Base-by-base conservation (phyloP, 176 grass and related monocot species). In the Chloris gayana region DNA sequence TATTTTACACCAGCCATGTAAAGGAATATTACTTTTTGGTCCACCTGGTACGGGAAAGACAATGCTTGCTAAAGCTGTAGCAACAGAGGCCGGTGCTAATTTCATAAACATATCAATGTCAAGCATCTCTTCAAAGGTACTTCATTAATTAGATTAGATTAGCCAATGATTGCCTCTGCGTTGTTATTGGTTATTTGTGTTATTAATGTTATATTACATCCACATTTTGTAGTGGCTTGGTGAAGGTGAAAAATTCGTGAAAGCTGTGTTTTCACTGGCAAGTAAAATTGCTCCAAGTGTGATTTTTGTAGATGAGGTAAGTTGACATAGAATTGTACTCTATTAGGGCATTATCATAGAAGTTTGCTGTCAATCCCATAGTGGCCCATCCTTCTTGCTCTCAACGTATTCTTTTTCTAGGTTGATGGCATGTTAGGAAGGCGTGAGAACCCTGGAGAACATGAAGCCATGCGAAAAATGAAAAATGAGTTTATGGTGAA, bases 401-500 rank as follows among this genome's bases (percentile, higher is more conserved):
- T 83, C 22, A 70, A 80, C 26, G 58, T 75, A 0, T 64, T 14
- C 60, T 80, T 38, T 61, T 89, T 83, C 39, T 69, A 98, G 96
- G 96, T 98, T 85, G 96, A 98, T 54, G 88, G 96, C 75, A 95
- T 98, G 90, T 74, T 98, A 80, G 96, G 92, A 58, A 95, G 96
- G 82, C 90, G 96, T 51, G 96, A 98, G 85, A 98, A 98, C 88
- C 92, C 96, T 73, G 91, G 96, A 45, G 96, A 98, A 80, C 96
- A 98, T 89, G 96, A 98, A 88, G 96, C 96, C 47, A 98, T 95
- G 96, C 90, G 96, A 13, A 98, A 98, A 75, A 98, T 98, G 95
- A 98, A 98, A 85, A 98, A 98, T 87, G 95, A 98, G 73, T 98
- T 98, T 85, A 98, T 98, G 96, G 96, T 98, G 73, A 98, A 98